Evolutionary conservation across 768 basidiomycete species (phyloP).

Genomic region (Epithele typhae): DNA sequence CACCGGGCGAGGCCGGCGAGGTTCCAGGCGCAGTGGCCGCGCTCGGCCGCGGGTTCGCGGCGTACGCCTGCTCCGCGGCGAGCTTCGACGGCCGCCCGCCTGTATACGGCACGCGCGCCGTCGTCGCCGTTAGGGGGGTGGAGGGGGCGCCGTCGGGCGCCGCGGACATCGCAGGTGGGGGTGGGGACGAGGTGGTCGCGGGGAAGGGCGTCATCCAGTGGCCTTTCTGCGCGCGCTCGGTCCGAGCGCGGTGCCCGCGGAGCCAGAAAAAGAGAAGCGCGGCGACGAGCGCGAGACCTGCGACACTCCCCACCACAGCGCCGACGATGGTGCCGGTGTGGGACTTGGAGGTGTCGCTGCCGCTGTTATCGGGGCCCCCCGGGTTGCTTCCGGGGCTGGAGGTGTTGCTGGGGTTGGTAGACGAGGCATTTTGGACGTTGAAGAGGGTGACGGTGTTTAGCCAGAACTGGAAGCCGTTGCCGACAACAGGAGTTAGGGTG

Average conservation of each 20-base stretch:
- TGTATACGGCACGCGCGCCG: not conserved
- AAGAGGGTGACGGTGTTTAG: constrained; percentile 15
- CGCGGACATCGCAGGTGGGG: no score
- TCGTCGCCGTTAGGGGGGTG: not conserved
- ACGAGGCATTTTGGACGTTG: not conserved
- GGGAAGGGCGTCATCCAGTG: no score
- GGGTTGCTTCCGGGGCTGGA: not conserved
- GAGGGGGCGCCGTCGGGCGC: no score
- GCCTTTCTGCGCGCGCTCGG: no score
- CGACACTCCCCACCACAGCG: not conserved
- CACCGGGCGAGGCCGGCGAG: no score
- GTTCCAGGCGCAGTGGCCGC: no score
- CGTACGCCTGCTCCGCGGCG: no score
- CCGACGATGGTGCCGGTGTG: not conserved
- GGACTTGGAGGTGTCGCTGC: not conserved
- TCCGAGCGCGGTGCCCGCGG: no score
- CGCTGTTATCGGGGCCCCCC: not conserved
- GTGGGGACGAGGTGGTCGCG: no score
- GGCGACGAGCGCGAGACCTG: not conserved
- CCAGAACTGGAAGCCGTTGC: constrained; percentile 24
- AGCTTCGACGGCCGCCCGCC: not conserved
- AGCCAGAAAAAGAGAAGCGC: not conserved
- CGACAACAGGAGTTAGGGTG: constrained; percentile 49
- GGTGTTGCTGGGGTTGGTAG: not conserved
- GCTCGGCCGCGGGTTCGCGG: no score